Percentiles rank a stretch among this genome's conserved stretches.
These are phyloP conservation scores for Discostella stelligeroides DNA, from an alignment of 108 stramenopile species.

Conservation along the genomic window DNA sequence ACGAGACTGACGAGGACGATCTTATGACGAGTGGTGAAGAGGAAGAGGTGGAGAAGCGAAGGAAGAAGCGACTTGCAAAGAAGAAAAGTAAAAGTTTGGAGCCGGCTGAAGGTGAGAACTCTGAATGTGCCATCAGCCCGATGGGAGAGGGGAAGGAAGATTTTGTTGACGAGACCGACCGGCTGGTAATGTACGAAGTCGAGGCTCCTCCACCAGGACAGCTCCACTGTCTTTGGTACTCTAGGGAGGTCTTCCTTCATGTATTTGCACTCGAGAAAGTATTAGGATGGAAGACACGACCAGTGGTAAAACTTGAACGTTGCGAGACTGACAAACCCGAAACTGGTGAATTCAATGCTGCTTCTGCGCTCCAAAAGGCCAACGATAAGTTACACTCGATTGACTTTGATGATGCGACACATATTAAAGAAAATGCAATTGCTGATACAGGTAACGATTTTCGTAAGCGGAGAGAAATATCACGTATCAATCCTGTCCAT, in stretches of 20 bases:
- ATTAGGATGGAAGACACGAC: conserved; percentile 74
- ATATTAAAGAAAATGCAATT: conserved; percentile 56
- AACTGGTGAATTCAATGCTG: background rate
- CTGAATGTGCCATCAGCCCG: conserved; percentile 14
- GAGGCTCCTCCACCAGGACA: conserved; percentile 76
- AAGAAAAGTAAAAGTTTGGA: conserved; percentile 39
- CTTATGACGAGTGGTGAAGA: conserved; percentile 54
- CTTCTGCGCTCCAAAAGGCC: background rate
- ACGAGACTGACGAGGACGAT: conserved; percentile 68
- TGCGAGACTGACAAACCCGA: conserved; percentile 15
- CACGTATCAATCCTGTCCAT: conserved; percentile 61
- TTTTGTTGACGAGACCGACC: conserved; percentile 21
- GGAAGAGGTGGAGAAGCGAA: conserved; percentile 34
- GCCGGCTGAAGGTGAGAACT: conserved; percentile 1
- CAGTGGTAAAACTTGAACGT: conserved; percentile 54
- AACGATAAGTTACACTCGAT: conserved; percentile 23
- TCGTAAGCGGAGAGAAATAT: conserved; percentile 73
- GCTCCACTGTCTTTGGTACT: conserved; percentile 80
- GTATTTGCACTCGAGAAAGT: conserved; percentile 86
- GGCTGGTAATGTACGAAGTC: conserved; percentile 43
- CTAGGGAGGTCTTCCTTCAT: conserved; percentile 69
- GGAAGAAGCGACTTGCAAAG: conserved; percentile 35
- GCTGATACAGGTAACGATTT: conserved; percentile 55
- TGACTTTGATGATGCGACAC: conserved; percentile 53
- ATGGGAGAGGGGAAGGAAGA: conserved; percentile 14